A percentile compares a stretch with the other conserved stretches of the same genome.
These are phyloP conservation scores for Kingdonia uniflora DNA, from an alignment of 164 flowering plant genomes.

Conservation along the genomic window DNA sequence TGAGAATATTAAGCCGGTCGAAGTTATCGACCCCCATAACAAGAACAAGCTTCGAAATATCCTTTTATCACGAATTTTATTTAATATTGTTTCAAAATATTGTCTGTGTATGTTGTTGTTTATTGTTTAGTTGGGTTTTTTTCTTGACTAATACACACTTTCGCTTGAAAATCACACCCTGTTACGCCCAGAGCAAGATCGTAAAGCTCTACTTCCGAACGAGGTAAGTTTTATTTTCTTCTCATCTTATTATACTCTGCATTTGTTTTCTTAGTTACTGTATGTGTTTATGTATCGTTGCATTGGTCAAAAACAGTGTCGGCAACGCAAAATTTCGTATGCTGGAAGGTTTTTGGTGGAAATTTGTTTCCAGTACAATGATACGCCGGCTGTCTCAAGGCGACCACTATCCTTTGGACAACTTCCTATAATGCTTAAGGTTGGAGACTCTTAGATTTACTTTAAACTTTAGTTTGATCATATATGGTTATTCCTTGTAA, in stretches of 20 bases:
- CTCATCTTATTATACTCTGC: not conserved
- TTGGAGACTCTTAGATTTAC: too few relatives aligned
- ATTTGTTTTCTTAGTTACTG: not conserved
- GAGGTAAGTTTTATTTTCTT: conserved; percentile 29
- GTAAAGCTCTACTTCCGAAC: conserved; percentile 29
- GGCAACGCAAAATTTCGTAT: conserved; percentile 63
- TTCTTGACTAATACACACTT: conserved; percentile 50
- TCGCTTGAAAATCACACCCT: conserved; percentile 40
- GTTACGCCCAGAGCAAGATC: conserved; percentile 36
- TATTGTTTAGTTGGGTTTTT: conserved; percentile 1
- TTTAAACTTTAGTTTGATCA: too few relatives aligned
- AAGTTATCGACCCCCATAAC: conserved; percentile 29
- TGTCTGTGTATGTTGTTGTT: not conserved
- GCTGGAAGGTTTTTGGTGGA: conserved; percentile 43
- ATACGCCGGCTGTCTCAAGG: conserved; percentile 12
- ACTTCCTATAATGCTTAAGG: conserved; percentile 86
- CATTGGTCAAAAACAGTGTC: conserved; percentile 42
- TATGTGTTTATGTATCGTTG: not conserved
- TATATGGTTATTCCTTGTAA: too few relatives aligned
- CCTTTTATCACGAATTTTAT: conserved; percentile 31
- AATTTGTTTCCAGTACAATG: conserved; percentile 41
- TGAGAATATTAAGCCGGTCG: conserved; percentile 33
- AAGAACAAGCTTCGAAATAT: conserved; percentile 49
- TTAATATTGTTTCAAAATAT: not conserved
- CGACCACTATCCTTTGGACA: conserved; percentile 42